A percentile compares a stretch with the other conserved stretches of the same genome.
Conservation (phyloP, 257 asterid species). For the Solanum arcanum region DNA sequence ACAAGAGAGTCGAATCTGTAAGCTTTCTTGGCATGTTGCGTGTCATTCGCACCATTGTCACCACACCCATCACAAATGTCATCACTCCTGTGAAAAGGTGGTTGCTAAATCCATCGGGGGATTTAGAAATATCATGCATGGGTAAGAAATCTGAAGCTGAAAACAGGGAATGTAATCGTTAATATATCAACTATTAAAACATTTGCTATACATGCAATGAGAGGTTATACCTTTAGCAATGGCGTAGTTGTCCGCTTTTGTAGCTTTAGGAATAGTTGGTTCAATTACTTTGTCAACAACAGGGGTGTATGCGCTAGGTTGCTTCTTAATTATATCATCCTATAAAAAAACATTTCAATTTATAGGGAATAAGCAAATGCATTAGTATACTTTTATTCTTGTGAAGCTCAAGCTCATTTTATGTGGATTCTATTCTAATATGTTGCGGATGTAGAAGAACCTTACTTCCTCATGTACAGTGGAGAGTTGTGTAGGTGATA, state of each 20-base stretch:
- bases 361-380: background rate
- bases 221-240: slow-evolving; percentile 34
- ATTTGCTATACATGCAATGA: background rate
- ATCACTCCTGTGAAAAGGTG: slow-evolving; percentile 66
- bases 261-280: slow-evolving; percentile 29
- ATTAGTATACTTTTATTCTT: background rate
- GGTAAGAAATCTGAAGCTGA: slow-evolving; percentile 22
- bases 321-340: background rate
- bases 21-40: slow-evolving; percentile 83
- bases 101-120: slow-evolving; percentile 40
- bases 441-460: background rate
- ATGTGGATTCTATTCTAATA: background rate
- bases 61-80: slow-evolving; percentile 79
- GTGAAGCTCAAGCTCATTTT: background rate
- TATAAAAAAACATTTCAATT: background rate
- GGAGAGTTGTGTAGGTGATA: slow-evolving; percentile 29
- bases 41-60: slow-evolving; percentile 83
- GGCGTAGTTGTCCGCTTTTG: slow-evolving; percentile 19
- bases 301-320: background rate
- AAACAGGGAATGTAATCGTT: background rate
- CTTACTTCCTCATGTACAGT: slow-evolving; percentile 65
- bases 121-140: slow-evolving; percentile 14
- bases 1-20: slow-evolving; percentile 59
- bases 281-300: slow-evolving; percentile 46
- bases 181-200: background rate